Conservation (phyloP, 176 grass and related monocot genomes). For the Panicum miliaceum region DNA sequence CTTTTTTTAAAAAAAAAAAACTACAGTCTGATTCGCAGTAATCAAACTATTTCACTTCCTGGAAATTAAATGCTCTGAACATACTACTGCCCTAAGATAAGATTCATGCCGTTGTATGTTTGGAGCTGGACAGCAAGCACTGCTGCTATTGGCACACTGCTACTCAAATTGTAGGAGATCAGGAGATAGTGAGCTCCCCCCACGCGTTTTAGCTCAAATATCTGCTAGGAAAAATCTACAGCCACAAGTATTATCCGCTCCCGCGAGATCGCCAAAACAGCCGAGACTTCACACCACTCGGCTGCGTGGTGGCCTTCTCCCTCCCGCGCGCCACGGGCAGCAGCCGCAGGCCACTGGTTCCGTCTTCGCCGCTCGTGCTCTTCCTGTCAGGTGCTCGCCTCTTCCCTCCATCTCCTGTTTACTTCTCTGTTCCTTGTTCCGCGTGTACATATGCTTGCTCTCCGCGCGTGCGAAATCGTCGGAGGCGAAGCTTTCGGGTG, state of each 20-base stretch:
- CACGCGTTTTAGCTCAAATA: not conserved
- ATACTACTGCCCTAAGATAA: not conserved
- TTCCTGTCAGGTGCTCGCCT: conserved; percentile 4
- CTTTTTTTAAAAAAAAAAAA: too few species aligned
- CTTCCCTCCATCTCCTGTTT: not conserved
- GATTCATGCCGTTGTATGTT: not conserved
- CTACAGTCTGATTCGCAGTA: too few species aligned
- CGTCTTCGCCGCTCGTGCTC: conserved; percentile 7
- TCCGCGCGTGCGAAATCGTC: not conserved
- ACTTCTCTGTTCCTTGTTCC: not conserved
- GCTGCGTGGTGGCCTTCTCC: not conserved
- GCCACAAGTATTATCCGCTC: not conserved
- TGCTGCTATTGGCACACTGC: not conserved
- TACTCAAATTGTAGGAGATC: not conserved
- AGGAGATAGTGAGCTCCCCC: not conserved
- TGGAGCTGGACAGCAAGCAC: not conserved
- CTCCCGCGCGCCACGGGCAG: not conserved
- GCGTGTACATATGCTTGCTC: not conserved
- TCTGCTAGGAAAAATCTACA: not conserved
- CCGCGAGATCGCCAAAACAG: not conserved
- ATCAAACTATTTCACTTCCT: too few species aligned
- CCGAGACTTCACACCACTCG: not conserved
- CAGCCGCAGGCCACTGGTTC: not conserved
- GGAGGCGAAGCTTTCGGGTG: not conserved
- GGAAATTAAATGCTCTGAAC: too few species aligned